phyloP scores from a whole-genome alignment of 345 rosid species.

The Luvunga scandens region DNA sequence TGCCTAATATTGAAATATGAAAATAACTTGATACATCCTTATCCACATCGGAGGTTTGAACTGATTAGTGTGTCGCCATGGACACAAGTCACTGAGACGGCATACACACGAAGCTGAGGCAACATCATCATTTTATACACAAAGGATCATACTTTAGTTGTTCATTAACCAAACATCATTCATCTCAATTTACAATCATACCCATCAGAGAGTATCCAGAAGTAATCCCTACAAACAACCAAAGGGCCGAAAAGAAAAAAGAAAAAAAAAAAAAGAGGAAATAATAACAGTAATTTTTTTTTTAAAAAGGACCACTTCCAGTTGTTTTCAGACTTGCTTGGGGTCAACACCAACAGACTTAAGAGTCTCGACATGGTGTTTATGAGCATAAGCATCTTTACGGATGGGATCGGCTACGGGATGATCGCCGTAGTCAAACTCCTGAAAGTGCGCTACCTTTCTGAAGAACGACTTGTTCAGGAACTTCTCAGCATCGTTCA shows the following conservation, averaged over 20 bases:
- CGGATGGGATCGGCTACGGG: conserved; percentile 25
- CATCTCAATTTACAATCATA: not conserved
- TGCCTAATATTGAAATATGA: no score
- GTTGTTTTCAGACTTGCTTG: not conserved
- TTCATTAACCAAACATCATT: not conserved
- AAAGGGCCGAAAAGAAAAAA: not conserved
- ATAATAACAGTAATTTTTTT: no score
- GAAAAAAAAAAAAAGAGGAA: not conserved
- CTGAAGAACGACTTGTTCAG: conserved; percentile 58
- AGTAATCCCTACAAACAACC: not conserved
- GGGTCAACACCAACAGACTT: conserved; percentile 61
- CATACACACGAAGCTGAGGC: not conserved
- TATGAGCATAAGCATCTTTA: conserved; percentile 39
- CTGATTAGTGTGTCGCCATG: no score
- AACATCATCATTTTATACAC: no score
- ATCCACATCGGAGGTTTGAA: no score
- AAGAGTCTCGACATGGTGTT: conserved; percentile 48
- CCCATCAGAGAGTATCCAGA: not conserved
- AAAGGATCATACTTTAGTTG: no score
- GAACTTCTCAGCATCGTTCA: conserved; percentile 44
- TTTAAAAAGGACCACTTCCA: no score
- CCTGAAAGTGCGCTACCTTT: conserved; percentile 71
- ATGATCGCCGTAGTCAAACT: conserved; percentile 28
- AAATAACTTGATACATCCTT: no score
- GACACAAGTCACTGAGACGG: not conserved